phyloP scores from a whole-genome alignment of 2,329 filamentous ascomycete genomes.

The Phyllachora maydis region DNA sequence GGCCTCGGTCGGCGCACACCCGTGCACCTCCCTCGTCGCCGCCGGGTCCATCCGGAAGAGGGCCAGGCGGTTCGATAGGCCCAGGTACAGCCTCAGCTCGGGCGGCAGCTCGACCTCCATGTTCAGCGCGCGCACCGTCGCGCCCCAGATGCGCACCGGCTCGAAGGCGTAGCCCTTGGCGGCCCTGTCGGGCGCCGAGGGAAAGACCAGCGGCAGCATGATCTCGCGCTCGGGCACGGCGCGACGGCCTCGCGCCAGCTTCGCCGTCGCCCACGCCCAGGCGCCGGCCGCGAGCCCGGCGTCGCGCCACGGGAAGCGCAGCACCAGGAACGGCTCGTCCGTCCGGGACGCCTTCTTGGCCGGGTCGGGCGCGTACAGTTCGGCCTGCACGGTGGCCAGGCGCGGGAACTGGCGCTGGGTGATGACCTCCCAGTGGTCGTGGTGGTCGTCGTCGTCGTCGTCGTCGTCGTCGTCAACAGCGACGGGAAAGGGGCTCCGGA shows the following conservation, averaged over 20 bases:
- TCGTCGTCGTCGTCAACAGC: constrained; percentile 11
- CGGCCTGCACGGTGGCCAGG: constrained; percentile 47
- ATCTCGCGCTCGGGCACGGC: constrained; percentile 41
- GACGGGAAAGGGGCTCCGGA: constrained; percentile 25
- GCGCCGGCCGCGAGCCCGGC: constrained; percentile 24
- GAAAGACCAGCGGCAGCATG: constrained; percentile 42
- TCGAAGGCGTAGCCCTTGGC: constrained; percentile 36
- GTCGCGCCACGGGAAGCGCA: constrained; percentile 43
- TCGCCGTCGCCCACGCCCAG: constrained; percentile 23
- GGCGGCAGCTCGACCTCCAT: constrained; percentile 34
- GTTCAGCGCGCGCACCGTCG: constrained; percentile 32
- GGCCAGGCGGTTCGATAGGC: constrained; percentile 41
- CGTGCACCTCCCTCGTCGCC: constrained; percentile 33
- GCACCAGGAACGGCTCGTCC: constrained; percentile 35
- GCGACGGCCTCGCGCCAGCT: constrained; percentile 24
- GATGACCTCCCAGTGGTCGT: constrained; percentile 45
- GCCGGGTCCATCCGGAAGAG: constrained; percentile 47
- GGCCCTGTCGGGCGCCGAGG: constrained; percentile 33
- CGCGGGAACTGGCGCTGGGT: constrained; percentile 49
- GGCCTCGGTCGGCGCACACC: constrained; percentile 35
- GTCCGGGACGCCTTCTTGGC: constrained; percentile 22
- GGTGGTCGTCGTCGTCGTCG: constrained; percentile 14
- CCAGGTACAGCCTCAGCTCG: constrained; percentile 44
- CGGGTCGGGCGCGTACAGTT: constrained; percentile 49
- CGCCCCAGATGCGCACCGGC: constrained; percentile 44